Evolutionary conservation across 805 yeast genomes (phyloP).

Genomic region (Sugiyamaella boreocaroliniensis): DNA sequence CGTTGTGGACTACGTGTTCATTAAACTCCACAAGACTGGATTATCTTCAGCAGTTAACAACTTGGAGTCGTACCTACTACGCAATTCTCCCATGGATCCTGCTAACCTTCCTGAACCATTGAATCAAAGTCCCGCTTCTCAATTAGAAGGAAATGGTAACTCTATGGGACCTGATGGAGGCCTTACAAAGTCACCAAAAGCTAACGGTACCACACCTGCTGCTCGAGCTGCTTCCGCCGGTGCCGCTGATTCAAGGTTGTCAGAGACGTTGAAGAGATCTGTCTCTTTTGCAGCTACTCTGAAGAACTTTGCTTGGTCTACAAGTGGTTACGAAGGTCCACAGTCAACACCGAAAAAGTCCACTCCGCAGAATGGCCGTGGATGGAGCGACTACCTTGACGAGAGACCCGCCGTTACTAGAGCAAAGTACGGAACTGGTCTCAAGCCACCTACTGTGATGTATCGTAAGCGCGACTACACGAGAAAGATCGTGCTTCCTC

Average conservation of each 20-base stretch:
- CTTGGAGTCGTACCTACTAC: slow-evolving; percentile 13
- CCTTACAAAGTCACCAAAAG: not conserved
- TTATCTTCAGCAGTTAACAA: slow-evolving; percentile 57
- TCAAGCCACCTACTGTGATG: slow-evolving; percentile 27
- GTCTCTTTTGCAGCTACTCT: slow-evolving; percentile 22
- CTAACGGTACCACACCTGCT: not conserved
- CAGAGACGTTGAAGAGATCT: slow-evolving; percentile 20
- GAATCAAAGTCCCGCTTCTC: not conserved
- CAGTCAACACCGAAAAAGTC: not conserved
- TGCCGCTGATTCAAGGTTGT: slow-evolving; percentile 5
- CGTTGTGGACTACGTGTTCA: slow-evolving; percentile 65
- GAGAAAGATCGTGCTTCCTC: slow-evolving; percentile 26
- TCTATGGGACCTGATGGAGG: not conserved
- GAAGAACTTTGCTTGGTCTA: slow-evolving; percentile 16
- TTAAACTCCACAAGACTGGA: slow-evolving; percentile 57
- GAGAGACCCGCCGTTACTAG: slow-evolving; percentile 20
- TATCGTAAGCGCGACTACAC: slow-evolving; percentile 19
- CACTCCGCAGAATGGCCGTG: not conserved
- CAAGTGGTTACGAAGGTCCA: not conserved
- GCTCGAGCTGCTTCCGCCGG: not conserved
- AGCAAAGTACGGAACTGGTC: slow-evolving; percentile 29
- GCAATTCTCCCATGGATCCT: not conserved
- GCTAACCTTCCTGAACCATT: not conserved
- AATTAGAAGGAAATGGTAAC: not conserved
- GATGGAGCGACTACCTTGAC: not conserved